Evolutionary conservation across 805 yeast genomes (phyloP).

Genomic region (Starmerella powellii): DNA sequence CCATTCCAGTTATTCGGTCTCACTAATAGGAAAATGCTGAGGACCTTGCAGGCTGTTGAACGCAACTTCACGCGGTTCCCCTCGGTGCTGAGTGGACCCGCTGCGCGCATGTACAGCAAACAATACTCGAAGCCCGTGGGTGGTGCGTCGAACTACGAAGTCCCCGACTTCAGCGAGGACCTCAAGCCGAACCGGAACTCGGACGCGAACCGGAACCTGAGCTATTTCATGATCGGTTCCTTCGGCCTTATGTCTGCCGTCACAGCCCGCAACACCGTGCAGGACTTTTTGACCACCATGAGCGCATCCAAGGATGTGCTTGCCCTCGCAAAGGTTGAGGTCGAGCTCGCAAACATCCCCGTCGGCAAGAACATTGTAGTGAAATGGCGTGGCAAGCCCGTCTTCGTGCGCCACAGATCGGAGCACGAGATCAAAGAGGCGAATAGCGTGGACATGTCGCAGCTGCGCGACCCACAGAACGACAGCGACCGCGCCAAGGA

Average conservation of each 20-base stretch:
- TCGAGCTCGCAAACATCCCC: constrained; percentile 83
- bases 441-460: constrained; percentile 58
- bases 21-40: constrained; percentile 11
- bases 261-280: constrained; percentile 88
- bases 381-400: constrained; percentile 99
- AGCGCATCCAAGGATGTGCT: constrained; percentile 97
- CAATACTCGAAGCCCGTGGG: constrained; percentile 24
- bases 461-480: constrained; percentile 86
- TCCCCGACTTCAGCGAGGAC: constrained; percentile 79
- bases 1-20: background rate
- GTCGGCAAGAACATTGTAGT: constrained; percentile 96
- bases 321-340: constrained; percentile 99
- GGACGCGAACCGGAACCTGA: constrained; percentile 71
- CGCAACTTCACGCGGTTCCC: constrained; percentile 9
- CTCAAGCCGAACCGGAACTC: constrained; percentile 57
- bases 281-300: constrained; percentile 84
- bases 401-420: constrained; percentile 98
- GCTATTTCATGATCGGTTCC: constrained; percentile 97
- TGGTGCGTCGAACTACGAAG: constrained; percentile 56
- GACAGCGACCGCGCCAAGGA: constrained; percentile 89
- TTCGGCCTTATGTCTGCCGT: constrained; percentile 83
- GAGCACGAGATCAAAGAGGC: constrained; percentile 89
- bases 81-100: constrained; percentile 4
- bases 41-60: constrained; percentile 16
- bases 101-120: constrained; percentile 15